Evolutionary conservation across 2,329 filamentous ascomycete species (phyloP), one percentile per base, ranked within the genome.

Genomic region (Scytalidium sp.): DNA sequence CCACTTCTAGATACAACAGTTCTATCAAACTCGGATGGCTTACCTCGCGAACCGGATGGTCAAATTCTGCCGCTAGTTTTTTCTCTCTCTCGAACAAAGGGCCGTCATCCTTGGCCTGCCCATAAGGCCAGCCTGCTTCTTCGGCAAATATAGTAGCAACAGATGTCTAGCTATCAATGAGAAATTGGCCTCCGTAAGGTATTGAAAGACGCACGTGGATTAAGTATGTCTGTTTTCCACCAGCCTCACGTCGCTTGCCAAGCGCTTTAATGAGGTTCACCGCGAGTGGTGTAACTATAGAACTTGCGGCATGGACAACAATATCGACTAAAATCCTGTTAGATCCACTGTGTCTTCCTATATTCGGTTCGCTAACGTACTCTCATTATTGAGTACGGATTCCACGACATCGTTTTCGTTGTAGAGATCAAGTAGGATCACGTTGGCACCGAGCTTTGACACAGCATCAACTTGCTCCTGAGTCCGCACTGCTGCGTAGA

Each of bases 241-340:
- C 64, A 2, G 23, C 48, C 47, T 58, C 53, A 2, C 55, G 62
- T 8, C 61, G 63, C 17, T 65, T 54, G 17, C 64, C 64, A 4
- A 72, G 62, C 10, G 64, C 69, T 10, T 56, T 59, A 36, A 72
- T 58, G 4, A 72, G 49, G 49, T 65, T 55, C 3, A 59, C 49
- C 13, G 55, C 50, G 15, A 66, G 46, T 3, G 21, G 39, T 10
- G 59, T 51, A 8, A 67, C 59, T 19, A 66, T 54, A 15, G 64
- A 62, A 45, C 64, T 65, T 9, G 68, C 67, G 1, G 61, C 65
- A 45, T 72, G 65, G 13, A 72, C 49, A 22, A 71, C 55, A 15
- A 72, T 62, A 45, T 68, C 56, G 41, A 72, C 68, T 71, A 46
- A 29, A 22, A 50, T 43, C 8, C 25, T 21, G 39, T 51, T 46